These are phyloP conservation scores for Colletotrichum liriopes DNA, from an alignment of 2,329 filamentous ascomycete genomes.

Conservation along the genomic window DNA sequence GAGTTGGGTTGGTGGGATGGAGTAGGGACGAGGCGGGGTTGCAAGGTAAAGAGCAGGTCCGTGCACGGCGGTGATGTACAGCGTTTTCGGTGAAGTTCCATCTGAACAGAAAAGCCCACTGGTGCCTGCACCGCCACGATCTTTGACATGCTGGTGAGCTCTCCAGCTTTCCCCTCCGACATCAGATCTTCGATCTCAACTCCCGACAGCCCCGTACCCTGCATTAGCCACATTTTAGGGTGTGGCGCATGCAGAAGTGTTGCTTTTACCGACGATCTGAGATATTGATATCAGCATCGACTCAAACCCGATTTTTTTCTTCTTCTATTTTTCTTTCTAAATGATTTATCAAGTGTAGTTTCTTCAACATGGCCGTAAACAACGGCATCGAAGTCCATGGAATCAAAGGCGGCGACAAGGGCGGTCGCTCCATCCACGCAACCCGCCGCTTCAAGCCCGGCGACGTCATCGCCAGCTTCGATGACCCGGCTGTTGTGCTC, in stretches of 20 bases:
- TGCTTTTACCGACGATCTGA: neutral
- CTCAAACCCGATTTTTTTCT: neutral
- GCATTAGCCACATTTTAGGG: slow-evolving; percentile 15
- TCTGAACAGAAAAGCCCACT: neutral
- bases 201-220: neutral
- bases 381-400: slow-evolving; percentile 33
- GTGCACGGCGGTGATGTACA: slow-evolving; percentile 27
- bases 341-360: neutral
- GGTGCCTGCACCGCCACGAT: slow-evolving; percentile 13
- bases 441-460: slow-evolving; percentile 61
- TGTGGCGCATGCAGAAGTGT: slow-evolving; percentile 14
- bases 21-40: slow-evolving; percentile 37
- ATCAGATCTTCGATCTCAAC: neutral
- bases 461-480: slow-evolving; percentile 62
- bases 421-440: slow-evolving; percentile 62
- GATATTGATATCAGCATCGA: neutral
- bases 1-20: slow-evolving; percentile 39
- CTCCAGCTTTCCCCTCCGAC: neutral
- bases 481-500: slow-evolving; percentile 60
- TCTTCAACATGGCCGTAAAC: slow-evolving; percentile 1
- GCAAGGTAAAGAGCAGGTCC: slow-evolving; percentile 19
- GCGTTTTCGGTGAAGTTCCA: slow-evolving; percentile 25
- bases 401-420: slow-evolving; percentile 50
- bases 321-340: neutral
- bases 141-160: neutral